Conservation (phyloP, 2,329 filamentous ascomycete species). For the Neonectria ditissima region DNA sequence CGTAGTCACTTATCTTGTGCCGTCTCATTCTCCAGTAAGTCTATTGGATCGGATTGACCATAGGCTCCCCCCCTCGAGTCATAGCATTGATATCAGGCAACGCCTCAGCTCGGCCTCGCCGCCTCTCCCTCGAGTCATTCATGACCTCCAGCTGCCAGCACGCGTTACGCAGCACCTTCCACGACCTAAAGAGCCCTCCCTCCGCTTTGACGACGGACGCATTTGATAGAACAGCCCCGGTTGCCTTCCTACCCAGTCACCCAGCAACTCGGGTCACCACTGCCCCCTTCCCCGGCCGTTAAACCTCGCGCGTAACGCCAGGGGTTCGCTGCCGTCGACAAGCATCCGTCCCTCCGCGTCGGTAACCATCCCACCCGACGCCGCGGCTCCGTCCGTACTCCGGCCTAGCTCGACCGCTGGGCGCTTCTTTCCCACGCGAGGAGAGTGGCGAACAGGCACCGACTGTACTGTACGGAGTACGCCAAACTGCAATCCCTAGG, state of each 20-base stretch:
- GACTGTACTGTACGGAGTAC: neutral
- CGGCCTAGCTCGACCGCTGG: neutral
- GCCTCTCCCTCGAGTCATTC: neutral
- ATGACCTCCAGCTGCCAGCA: too few relatives aligned
- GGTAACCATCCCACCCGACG: conserved; percentile 4
- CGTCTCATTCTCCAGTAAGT: neutral
- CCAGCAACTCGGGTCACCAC: conserved; percentile 19
- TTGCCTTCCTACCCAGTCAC: conserved; percentile 9
- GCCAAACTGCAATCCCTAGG: too few relatives aligned
- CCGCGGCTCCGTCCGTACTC: conserved; percentile 3
- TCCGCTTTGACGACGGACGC: too few relatives aligned
- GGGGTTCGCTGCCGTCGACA: conserved; percentile 21
- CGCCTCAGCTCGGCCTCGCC: neutral
- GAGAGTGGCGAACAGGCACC: neutral
- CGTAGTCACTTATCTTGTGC: too few relatives aligned
- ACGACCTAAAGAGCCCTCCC: neutral
- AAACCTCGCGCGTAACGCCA: conserved; percentile 18
- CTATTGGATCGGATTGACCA: neutral
- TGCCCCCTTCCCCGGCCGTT: conserved; percentile 1
- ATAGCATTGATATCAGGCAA: neutral
- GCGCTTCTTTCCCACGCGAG: neutral
- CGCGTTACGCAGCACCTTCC: too few relatives aligned
- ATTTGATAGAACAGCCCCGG: too few relatives aligned
- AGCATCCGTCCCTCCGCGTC: conserved; percentile 13
- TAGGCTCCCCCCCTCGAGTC: conserved; percentile 11